Percentiles rank a stretch among this genome's conserved stretches.
Conservation (phyloP, 257 asterid genomes). For the Scutellaria galericulata region DNA sequence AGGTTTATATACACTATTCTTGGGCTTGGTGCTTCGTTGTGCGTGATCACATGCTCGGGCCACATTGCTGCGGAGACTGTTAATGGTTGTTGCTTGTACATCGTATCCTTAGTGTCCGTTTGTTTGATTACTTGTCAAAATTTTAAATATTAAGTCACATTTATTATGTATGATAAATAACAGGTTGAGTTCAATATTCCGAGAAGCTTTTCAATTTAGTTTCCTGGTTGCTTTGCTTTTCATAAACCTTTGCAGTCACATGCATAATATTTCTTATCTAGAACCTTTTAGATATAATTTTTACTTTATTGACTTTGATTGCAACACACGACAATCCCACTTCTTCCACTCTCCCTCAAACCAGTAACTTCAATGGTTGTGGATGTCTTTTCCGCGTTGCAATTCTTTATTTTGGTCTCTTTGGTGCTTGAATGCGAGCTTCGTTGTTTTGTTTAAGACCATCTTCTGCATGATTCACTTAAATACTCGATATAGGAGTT, state of each 20-base stretch:
- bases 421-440: neutral
- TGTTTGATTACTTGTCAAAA: neutral
- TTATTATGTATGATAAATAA: neutral
- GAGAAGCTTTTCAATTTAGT: neutral
- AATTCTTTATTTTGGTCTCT: neutral
- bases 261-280: neutral
- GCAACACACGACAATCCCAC: neutral
- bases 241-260: neutral
- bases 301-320: slow-evolving; percentile 14
- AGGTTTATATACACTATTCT: slow-evolving; percentile 70
- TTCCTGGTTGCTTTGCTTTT: neutral
- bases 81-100: slow-evolving; percentile 64
- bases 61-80: slow-evolving; percentile 77
- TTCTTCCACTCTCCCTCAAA: neutral
- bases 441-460: neutral
- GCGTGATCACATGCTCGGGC: slow-evolving; percentile 62
- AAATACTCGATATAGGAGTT: neutral
- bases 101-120: slow-evolving; percentile 57
- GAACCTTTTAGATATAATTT: neutral
- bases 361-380: too few relatives aligned
- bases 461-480: neutral
- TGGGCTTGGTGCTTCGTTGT: slow-evolving; percentile 60
- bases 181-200: neutral
- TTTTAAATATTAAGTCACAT: neutral
- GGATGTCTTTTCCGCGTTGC: too few relatives aligned